Base-by-base conservation (phyloP, 352 stramenopile species). In the Pythium vanterpoolii region DNA sequence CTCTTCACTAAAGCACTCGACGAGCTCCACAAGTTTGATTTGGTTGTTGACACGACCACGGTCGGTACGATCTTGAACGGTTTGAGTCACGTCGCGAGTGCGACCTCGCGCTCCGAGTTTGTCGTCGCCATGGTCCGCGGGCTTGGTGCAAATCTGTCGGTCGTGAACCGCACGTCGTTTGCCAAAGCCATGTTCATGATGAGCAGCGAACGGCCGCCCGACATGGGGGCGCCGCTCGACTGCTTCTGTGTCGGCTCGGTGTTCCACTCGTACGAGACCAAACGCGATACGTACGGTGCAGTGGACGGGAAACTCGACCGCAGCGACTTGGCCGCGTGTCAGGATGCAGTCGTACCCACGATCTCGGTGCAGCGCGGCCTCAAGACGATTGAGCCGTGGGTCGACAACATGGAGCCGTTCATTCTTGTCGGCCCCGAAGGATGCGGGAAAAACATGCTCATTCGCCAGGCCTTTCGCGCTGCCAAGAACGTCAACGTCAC, bases 401-500 rank as follows among this genome's bases (percentile, higher is more conserved):
- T 98, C 4, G 82, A 97, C 8, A 77, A 79, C 23, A 92, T 95
- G 78, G 89, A 97, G 66, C 95, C 95, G 16, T 98, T 98, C 65
- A 97, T 98, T 45, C 71, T 98, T 6, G 95, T 98, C 1, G 95
- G 95, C 0, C 95, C 95, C 0, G 86, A 98, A 69, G 95, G 95
- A 42, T 96, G 89, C 38, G 95, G 95, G 46, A 98, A 98, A 72
- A 95, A 96, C 56, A 97, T 97, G 84, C 72, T 98, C 24, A 96
- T 98, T 31, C 83, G 86, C 5, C 79, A 98, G 56, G 92, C 87
- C 0, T 97, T 97, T 44, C 71, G 74, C 38, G 83, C 72, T n/a
- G 64, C 86, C 49, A 89, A 90, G 62, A 79, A 81, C 59, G 74
- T 83, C 18, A 89, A 75, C 3, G 73, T 95, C 1, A 86, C 88